Evolutionary conservation across 345 rosid species (phyloP).

Genomic region (Eucalyptus guilfoylei): DNA sequence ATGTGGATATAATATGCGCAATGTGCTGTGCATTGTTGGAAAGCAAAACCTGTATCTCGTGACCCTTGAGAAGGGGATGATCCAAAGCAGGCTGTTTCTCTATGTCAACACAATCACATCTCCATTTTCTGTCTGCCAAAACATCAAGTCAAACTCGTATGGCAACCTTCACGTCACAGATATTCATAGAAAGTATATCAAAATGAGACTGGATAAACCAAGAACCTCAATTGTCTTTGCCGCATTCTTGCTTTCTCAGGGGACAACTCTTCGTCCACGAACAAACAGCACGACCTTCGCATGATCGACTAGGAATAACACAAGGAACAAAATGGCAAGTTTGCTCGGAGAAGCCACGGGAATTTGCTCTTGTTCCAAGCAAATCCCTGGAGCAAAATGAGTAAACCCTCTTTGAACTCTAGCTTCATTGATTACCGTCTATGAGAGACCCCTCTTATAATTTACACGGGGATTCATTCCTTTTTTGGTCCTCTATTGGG

Average conservation of each 20-base stretch:
- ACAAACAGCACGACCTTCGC: accelerated
- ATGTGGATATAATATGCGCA: not conserved
- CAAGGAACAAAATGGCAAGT: not conserved
- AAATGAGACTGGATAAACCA: not conserved
- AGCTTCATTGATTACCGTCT: not conserved
- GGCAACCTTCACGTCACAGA: not conserved
- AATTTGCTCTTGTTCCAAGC: not conserved
- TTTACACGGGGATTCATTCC: not conserved
- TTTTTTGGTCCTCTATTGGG: accelerated
- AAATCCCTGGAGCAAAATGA: not conserved
- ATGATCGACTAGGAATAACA: not conserved
- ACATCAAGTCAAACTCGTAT: not conserved
- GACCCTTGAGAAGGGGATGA: not conserved
- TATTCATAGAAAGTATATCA: not conserved
- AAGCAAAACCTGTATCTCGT: not conserved
- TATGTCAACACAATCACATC: not conserved
- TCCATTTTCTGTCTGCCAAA: not conserved
- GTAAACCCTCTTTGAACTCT: not conserved
- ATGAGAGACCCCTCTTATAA: not conserved
- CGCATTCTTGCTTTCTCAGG: accelerated
- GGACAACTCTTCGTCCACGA: not conserved
- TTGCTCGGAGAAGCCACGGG: not conserved
- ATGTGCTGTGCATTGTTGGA: not conserved
- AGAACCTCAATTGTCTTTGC: not conserved
- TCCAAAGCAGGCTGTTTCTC: not conserved